Base-by-base conservation (phyloP, 2,329 filamentous ascomycete species). In the Colletotrichum zoysiae region DNA sequence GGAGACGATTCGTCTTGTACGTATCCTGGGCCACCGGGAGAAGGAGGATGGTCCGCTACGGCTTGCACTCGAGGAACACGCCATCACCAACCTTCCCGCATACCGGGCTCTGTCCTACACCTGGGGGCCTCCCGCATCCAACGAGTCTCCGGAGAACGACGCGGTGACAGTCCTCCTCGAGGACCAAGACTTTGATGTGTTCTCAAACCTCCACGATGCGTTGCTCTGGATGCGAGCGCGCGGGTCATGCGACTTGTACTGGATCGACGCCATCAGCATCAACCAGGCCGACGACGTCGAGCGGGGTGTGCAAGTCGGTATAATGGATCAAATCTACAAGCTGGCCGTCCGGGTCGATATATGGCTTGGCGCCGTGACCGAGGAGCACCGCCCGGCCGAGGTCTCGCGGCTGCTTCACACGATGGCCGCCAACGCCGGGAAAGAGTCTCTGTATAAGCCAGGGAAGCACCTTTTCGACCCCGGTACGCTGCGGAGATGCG, bases 281-380 rank as follows among this genome's bases (percentile, higher is more conserved):
- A 74, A 74, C 35, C 72, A 74, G 55, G 11, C 51, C 14, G 73
- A 74, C 5, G 50, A 69, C 1, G 51, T 20, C 12, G 70, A 75
- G 51, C 51, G 73, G 20, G 56, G 65, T 7, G 50, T 65, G 3
- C 73, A 74, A 48, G 70, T 75, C 3, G 60, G 53, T 26, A 73
- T 75, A 40, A 75, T 75, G 74, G 74, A 75, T 30, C 70, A 66
- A 14, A 62, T 73, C n/a, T 75, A 74, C 50, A 75, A 70, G 46
- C 14, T 58, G 26, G 73, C 74, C n/a, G 40, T 55, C 18, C 67
- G 62, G 20, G 74, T 74, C 48, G 66, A 69, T 23, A 65, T 75
- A n/a, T 75, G 74, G 74, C 65, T 75, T 18, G 73, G 74, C 18
- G 59, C 48, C 26, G 61, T 67, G 20, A 55, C 60, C 1, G 50